Conservation (phyloP, 1,284 basidiomycete species). For the Trichosporon sp. region DNA sequence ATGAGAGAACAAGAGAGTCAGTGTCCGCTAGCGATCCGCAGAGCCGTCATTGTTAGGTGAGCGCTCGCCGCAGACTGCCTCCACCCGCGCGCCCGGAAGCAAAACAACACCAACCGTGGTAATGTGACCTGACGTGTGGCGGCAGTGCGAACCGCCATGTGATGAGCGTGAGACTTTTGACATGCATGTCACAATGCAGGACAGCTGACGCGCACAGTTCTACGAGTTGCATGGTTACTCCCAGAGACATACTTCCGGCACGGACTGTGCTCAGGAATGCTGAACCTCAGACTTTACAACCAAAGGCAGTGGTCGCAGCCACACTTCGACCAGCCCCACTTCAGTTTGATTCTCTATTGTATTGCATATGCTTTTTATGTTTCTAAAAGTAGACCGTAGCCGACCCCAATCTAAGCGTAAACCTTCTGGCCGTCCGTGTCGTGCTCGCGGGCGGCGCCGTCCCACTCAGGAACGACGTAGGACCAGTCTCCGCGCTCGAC, state of each 20-base stretch:
- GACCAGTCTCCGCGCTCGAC: constrained; percentile 47
- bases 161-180: neutral
- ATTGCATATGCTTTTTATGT: constrained; percentile 5
- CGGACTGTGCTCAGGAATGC: too few relatives aligned
- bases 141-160: neutral
- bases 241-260: too few relatives aligned
- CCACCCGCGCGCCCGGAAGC: constrained; percentile 14
- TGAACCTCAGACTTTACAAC: neutral
- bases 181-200: neutral
- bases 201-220: neutral
- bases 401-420: neutral
- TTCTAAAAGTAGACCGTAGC: neutral
- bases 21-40: neutral
- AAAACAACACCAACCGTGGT: constrained; percentile 4
- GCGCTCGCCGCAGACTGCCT: constrained; percentile 18
- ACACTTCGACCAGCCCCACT: neutral
- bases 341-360: constrained; percentile 8
- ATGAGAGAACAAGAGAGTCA: constrained; percentile 16
- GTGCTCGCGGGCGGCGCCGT: constrained; percentile 28
- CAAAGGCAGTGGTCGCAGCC: neutral
- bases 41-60: constrained; percentile 14
- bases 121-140: constrained; percentile 3
- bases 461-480: constrained; percentile 49
- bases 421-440: constrained; percentile 33
- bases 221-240: neutral